Base-by-base conservation (phyloP, 2,329 filamentous ascomycete species). In the Alternaria conjuncta region DNA sequence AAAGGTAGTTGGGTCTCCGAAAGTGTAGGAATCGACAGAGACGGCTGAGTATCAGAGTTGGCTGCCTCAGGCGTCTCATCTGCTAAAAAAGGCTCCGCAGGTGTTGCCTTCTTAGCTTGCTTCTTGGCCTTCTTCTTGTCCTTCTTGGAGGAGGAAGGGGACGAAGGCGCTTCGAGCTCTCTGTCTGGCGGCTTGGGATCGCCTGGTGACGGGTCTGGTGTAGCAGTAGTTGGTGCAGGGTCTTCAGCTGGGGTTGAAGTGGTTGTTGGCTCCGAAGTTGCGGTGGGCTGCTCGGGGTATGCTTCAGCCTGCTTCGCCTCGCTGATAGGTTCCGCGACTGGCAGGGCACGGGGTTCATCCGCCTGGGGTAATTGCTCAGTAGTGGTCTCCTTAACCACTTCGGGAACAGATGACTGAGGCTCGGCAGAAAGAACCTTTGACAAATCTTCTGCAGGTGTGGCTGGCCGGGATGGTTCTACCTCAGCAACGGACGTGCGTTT, bases 1-100 rank as follows among this genome's bases (percentile, higher is more conserved):
- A 72, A 71, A 69, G 66, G 65, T 68, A 71, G 55, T 66, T 67
- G 67, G 68, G 70, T 73, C 68, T 73, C 72, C 69, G 72, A 74
- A 72, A 68, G 69, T 72, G 53, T 67, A 71, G 71, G 67, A 55
- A 61, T 67, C 64, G 66, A 63, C 61, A 69, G 72, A 74, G 72
- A 74, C 72, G 72, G 58, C 72, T 72, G 72, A 73, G 72, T 71
- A 68, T 75, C 71, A 72, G 72, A 73, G 49, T 72, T 75, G 71
- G 70, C 71, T 73, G 66, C 71, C 71, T 72, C 71, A 74, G 72
- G 64, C 73, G 72, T 70, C 73, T 75, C 73, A 72, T 68, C 61
- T 65, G 71, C 73, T 75, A 75, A 75, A 75, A 75, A 74, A 74
- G 74, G 61, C 70, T 64, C 72, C 23, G 57, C 67, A 74, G 74